phyloP scores from a whole-genome alignment of 352 stramenopile genomes.

The Phytopythium boreale region DNA sequence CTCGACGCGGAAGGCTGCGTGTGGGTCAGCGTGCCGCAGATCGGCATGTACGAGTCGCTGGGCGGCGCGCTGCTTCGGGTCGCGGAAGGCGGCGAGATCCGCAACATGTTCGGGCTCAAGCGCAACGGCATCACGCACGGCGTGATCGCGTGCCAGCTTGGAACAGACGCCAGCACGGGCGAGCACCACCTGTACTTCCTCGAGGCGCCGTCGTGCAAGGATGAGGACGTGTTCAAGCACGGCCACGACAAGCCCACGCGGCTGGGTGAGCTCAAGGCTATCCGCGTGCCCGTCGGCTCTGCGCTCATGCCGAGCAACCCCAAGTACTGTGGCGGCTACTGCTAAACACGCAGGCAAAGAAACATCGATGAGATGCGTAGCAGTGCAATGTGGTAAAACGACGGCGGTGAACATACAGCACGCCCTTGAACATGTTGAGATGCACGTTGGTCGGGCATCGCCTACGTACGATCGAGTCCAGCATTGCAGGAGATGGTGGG shows the following conservation, averaged over 20 bases:
- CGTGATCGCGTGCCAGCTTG: constrained; percentile 58
- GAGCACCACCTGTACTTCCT: constrained; percentile 54
- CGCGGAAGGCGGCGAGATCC: constrained; percentile 47
- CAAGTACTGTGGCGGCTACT: constrained; percentile 61
- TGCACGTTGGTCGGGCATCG: too few relatives aligned
- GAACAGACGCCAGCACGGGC: constrained; percentile 31
- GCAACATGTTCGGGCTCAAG: constrained; percentile 47
- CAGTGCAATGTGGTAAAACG: not conserved
- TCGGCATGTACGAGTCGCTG: constrained; percentile 38
- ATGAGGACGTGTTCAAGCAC: constrained; percentile 31
- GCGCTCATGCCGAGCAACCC: constrained; percentile 32
- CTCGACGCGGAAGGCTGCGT: constrained; percentile 66
- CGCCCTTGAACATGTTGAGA: not conserved
- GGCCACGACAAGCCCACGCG: constrained; percentile 22
- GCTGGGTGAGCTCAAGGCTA: constrained; percentile 37
- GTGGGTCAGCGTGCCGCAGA: constrained; percentile 48
- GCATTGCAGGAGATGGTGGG: too few relatives aligned
- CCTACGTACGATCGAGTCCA: too few relatives aligned
- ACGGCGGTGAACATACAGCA: not conserved
- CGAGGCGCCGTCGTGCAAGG: constrained; percentile 33
- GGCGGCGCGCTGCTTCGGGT: constrained; percentile 46
- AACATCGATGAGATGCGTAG: not conserved
- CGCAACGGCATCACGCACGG: constrained; percentile 45
- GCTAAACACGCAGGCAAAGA: constrained; percentile 13
- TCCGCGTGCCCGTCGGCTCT: constrained; percentile 43